Evolutionary conservation across 2,329 filamentous ascomycete species (phyloP), one percentile per base, ranked within the genome.

Genomic region (Biscogniauxia sp.): DNA sequence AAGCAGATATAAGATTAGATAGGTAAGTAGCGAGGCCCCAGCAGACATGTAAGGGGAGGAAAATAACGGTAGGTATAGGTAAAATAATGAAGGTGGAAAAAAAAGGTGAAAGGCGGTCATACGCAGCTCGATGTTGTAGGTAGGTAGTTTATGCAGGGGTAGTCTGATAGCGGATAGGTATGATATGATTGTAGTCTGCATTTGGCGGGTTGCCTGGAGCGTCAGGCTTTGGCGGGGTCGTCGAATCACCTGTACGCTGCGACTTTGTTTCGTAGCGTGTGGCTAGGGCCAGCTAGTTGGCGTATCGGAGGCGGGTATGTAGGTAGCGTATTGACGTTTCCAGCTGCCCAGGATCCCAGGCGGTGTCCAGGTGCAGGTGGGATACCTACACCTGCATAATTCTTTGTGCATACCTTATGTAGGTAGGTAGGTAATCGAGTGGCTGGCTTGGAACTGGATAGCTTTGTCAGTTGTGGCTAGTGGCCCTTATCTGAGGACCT

Each of bases 151-250:
- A 45, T 45, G 37, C 37, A 45, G 37, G 37, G 37, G 37, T 2
- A 45, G 37, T 45, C 37, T n/a, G 37, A 45, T 45, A 45, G 37
- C 37, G 37, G 37, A 45, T 45, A 45, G 37, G n/a, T 45, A 45
- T 45, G 37, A 45, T n/a, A 45, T 45, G 37, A 17, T 45, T 45
- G 37, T 45, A 15, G 37, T 45, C 37, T 45, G 37, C 37, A 45
- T 45, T 19, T 59, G 54, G 60, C 58, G 63, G 64, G 63, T 61
- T 66, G 56, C 57, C 59, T 23, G 57, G 51, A 37, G 32, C 32
- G 8, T 37, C 32, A 37, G 37, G 20, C 52, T 55, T 65, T 66
- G 64, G 68, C 64, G 68, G 66, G 67, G 65, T 67, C 61, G 53
- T 61, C 62, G 56, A 66, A 69, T 67, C 61, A 64, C n/a, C n/a